Evolutionary conservation across 805 yeast genomes (phyloP).

Genomic region (Saccharomycopsis sp.): DNA sequence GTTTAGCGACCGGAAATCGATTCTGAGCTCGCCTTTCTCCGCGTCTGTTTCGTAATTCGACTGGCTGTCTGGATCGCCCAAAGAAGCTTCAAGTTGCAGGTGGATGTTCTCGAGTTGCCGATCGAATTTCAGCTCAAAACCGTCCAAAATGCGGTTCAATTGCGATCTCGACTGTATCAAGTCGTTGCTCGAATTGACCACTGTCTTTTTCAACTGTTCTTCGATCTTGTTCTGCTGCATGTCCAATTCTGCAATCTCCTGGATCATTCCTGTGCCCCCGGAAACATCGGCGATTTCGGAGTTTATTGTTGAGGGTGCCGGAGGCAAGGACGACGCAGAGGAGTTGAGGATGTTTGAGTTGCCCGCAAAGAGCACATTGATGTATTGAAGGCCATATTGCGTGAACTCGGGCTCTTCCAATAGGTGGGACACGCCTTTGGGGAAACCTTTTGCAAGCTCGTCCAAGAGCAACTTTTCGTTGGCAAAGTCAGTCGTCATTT

Average conservation of each 20-base stretch:
- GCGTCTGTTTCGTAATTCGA: conserved; percentile 29
- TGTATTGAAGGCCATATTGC: neutral
- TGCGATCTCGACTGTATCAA: conserved; percentile 43
- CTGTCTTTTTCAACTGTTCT: conserved; percentile 35
- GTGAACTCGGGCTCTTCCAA: neutral
- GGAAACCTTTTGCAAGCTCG: neutral
- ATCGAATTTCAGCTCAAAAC: conserved; percentile 31
- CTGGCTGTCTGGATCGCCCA: conserved; percentile 21
- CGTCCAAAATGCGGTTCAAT: conserved; percentile 24
- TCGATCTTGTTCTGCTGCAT: conserved; percentile 45
- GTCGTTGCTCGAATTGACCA: conserved; percentile 29
- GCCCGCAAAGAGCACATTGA: neutral
- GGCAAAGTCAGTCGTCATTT: neutral
- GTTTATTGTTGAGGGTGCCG: neutral
- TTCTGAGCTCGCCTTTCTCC: conserved; percentile 15
- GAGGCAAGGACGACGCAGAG: neutral
- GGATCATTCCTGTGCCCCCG: conserved; percentile 34
- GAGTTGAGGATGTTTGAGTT: neutral
- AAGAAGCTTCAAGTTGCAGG: neutral
- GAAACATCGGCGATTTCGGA: neutral
- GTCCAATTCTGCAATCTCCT: conserved; percentile 71
- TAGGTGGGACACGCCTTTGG: neutral
- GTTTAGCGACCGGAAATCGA: neutral
- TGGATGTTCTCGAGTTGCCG: conserved; percentile 10
- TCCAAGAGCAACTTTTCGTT: neutral